Conservation (phyloP, 345 rosid genomes). For the Eutrema japonicum region DNA sequence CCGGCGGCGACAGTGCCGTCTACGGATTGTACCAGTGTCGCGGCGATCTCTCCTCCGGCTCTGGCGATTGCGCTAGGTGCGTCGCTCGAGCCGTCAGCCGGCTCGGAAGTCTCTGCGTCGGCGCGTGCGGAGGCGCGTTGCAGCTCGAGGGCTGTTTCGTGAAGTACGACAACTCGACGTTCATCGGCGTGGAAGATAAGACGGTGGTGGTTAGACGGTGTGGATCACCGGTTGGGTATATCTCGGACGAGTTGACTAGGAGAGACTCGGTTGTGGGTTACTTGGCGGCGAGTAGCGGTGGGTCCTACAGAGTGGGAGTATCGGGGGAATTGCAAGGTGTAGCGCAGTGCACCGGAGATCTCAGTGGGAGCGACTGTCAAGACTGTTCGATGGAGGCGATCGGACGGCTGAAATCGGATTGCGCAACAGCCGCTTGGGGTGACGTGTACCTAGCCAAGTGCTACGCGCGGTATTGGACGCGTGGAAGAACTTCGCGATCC, state of each 20-base stretch:
- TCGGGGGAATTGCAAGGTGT: constrained; percentile 57
- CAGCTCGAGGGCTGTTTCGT: constrained; percentile 82
- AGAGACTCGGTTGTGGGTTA: constrained; percentile 65
- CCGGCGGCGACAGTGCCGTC: constrained; percentile 44
- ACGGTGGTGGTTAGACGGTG: constrained; percentile 55
- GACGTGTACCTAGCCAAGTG: constrained; percentile 89
- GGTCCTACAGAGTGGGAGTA: constrained; percentile 58
- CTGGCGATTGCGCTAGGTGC: constrained; percentile 64
- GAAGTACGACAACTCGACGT: constrained; percentile 59
- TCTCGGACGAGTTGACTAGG: constrained; percentile 52
- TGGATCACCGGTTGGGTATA: constrained; percentile 61
- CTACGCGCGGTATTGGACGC: constrained; percentile 65
- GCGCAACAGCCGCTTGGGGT: constrained; percentile 66
- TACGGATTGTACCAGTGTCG: constrained; percentile 90
- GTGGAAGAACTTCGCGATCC: constrained; percentile 59
- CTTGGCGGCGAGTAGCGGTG: constrained; percentile 49
- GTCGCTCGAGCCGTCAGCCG: constrained; percentile 68
- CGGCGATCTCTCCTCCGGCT: constrained; percentile 66
- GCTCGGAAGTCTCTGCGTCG: constrained; percentile 61
- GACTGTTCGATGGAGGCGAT: constrained; percentile 86
- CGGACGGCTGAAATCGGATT: constrained; percentile 60
- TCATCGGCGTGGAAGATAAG: constrained; percentile 65
- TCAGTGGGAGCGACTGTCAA: constrained; percentile 72
- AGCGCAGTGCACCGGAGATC: constrained; percentile 85
- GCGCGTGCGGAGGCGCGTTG: constrained; percentile 66